Evolutionary conservation across 768 basidiomycete species (phyloP).

Genomic region (Sutorius australiensis): DNA sequence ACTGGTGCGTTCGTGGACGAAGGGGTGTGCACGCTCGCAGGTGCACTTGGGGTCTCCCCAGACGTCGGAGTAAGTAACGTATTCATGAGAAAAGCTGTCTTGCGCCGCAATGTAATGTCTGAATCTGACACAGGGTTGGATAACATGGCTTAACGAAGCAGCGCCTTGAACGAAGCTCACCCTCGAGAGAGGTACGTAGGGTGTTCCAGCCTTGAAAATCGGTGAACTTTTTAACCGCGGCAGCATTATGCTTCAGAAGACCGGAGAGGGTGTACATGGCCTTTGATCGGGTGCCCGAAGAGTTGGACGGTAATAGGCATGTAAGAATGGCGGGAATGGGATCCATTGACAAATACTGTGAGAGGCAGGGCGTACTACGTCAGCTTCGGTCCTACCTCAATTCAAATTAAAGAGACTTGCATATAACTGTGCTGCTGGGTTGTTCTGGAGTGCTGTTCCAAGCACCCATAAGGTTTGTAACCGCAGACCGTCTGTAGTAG

Average conservation of each 20-base stretch:
- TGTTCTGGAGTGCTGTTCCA: constrained; percentile 88
- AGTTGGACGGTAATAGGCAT: constrained; percentile 53
- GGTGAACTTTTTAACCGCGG: constrained; percentile 55
- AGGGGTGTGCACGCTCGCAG: constrained; percentile 20
- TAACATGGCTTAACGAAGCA: neutral
- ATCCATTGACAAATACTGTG: constrained; percentile 58
- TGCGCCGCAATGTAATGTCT: constrained; percentile 71
- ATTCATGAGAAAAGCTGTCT: constrained; percentile 73
- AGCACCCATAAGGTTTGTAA: constrained; percentile 78
- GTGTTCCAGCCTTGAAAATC: constrained; percentile 59
- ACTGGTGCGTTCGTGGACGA: constrained; percentile 35
- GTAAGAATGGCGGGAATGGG: constrained; percentile 64
- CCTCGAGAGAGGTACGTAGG: constrained; percentile 57
- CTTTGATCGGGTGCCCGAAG: constrained; percentile 63
- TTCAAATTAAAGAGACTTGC: constrained; percentile 39
- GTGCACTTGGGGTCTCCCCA: constrained; percentile 2
- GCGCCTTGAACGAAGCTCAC: constrained; percentile 31
- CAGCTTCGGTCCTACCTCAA: neutral
- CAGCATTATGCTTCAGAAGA: constrained; percentile 69
- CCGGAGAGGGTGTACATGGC: constrained; percentile 81
- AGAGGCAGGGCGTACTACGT: neutral
- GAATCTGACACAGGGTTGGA: constrained; percentile 50
- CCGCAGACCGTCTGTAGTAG: constrained; percentile 57
- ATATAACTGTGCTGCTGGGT: constrained; percentile 74
- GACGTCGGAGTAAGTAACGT: constrained; percentile 56